A percentile compares a stretch with the other conserved stretches of the same genome.
These are phyloP conservation scores for Colletotrichum sp. DNA, from an alignment of 2,329 filamentous ascomycete species.

Conservation along the genomic window DNA sequence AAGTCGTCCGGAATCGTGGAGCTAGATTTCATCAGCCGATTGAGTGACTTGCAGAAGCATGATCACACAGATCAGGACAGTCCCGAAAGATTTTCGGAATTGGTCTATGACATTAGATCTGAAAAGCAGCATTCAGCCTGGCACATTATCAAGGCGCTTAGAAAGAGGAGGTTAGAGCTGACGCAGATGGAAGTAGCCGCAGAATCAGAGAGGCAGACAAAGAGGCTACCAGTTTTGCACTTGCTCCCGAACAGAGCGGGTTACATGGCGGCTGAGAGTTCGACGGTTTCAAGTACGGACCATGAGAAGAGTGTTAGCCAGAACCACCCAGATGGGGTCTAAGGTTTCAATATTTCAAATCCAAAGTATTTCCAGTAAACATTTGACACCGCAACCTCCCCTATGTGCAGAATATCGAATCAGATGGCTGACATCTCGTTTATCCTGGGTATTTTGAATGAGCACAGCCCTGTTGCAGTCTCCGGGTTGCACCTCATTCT, in stretches of 20 bases:
- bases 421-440: neutral
- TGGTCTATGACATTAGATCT: neutral
- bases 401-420: neutral
- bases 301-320: neutral
- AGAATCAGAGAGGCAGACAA: neutral
- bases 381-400: neutral
- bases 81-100: neutral
- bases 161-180: neutral
- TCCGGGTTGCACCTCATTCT: neutral
- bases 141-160: neutral
- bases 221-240: neutral
- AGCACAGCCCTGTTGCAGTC: neutral
- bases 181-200: neutral
- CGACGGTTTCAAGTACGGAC: neutral
- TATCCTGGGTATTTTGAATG: neutral
- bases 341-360: neutral
- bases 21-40: neutral
- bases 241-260: neutral
- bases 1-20: slow-evolving; percentile 4
- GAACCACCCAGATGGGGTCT: neutral
- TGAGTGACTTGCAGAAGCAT: neutral
- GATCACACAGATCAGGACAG: neutral
- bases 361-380: neutral
- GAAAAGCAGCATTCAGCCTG: neutral
- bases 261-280: neutral